These are phyloP conservation scores for Globisporangium orthogonon DNA, from an alignment of 352 stramenopile genomes.

Conservation along the genomic window DNA sequence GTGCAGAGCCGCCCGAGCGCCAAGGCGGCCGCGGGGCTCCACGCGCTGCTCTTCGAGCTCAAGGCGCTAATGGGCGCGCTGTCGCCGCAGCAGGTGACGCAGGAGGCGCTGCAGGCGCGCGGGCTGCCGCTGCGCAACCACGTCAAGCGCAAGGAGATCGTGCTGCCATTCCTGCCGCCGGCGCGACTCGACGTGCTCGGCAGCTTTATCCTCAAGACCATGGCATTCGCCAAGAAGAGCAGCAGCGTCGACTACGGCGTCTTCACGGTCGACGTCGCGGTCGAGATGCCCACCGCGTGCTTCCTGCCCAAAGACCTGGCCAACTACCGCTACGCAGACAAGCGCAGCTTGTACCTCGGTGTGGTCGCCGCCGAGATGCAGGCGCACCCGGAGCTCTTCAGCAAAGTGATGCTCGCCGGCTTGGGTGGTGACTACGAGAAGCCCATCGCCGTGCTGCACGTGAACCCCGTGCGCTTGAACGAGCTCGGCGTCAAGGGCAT, in stretches of 20 bases:
- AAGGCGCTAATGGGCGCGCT: slow-evolving; percentile 71
- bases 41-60: slow-evolving; percentile 74
- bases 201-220: slow-evolving; percentile 83
- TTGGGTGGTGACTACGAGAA: slow-evolving; percentile 82
- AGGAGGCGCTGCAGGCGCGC: slow-evolving; percentile 49
- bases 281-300: slow-evolving; percentile 76
- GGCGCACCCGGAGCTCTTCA: slow-evolving; percentile 27
- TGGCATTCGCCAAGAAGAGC: slow-evolving; percentile 58
- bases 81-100: slow-evolving; percentile 65
- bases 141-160: slow-evolving; percentile 80
- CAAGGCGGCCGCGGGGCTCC: slow-evolving; percentile 38
- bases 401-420: slow-evolving; percentile 46
- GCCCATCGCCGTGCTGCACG: slow-evolving; percentile 54
- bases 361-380: slow-evolving; percentile 63
- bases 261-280: slow-evolving; percentile 70
- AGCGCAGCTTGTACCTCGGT: slow-evolving; percentile 82
- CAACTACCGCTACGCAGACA: slow-evolving; percentile 89
- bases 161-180: slow-evolving; percentile 77
- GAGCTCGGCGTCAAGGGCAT: slow-evolving; percentile 43
- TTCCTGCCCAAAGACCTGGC: slow-evolving; percentile 87
- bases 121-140: slow-evolving; percentile 64
- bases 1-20: slow-evolving; percentile 50
- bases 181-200: slow-evolving; percentile 77
- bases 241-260: slow-evolving; percentile 35
- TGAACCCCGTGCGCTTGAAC: slow-evolving; percentile 29